Percentiles rank a stretch among this genome's conserved stretches.
Conservation (phyloP, 306 rosid genomes). For the Fragaria nilgerrensis region DNA sequence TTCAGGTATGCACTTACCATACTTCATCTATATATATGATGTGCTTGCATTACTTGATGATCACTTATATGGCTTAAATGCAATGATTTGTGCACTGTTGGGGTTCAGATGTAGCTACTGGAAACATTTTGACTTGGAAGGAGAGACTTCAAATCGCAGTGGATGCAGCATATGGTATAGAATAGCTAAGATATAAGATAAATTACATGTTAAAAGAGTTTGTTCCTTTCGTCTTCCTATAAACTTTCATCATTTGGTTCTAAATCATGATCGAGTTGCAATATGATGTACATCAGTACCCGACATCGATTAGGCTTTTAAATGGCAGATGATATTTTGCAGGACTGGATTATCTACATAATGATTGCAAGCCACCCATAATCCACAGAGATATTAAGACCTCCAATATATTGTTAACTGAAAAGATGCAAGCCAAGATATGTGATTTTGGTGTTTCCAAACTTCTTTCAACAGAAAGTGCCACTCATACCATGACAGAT, state of each 20-base stretch:
- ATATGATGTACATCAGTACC: not conserved
- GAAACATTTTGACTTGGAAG: not conserved
- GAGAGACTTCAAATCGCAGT: not conserved
- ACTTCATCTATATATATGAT: not conserved
- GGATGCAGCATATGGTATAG: not conserved
- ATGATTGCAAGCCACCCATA: slow-evolving; percentile 25
- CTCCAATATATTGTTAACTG: slow-evolving; percentile 50
- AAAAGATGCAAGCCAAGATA: slow-evolving; percentile 36
- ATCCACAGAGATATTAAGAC: slow-evolving; percentile 56
- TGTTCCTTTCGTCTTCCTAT: no score
- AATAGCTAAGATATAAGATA: not conserved
- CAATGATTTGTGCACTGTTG: not conserved
- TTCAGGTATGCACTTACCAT: not conserved
- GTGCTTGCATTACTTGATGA: not conserved
- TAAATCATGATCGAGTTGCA: not conserved
- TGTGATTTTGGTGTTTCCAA: slow-evolving; percentile 52
- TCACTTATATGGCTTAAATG: not conserved
- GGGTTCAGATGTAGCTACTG: not conserved
- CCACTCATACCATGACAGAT: slow-evolving; percentile 30
- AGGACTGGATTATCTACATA: slow-evolving; percentile 35
- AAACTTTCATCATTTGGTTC: not conserved
- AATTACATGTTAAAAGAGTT: no score
- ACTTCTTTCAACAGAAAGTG: slow-evolving; percentile 22
- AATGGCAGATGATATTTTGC: not conserved
- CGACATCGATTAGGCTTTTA: not conserved